phyloP scores from a whole-genome alignment of 1,284 basidiomycete genomes.

The Afroboletus lepidellus region DNA sequence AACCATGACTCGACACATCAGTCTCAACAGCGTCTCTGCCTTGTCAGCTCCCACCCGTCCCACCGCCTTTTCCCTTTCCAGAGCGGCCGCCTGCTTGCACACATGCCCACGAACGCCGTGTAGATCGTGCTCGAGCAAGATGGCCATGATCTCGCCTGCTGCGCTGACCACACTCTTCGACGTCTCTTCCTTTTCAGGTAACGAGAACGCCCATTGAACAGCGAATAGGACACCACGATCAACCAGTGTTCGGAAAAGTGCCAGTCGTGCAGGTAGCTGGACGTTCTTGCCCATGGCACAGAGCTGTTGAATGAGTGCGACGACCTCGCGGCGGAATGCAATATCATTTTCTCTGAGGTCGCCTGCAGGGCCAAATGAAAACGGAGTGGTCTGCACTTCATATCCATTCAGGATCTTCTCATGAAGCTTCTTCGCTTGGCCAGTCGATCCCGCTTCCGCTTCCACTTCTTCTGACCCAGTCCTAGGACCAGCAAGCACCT shows the following conservation, averaged over 20 bases:
- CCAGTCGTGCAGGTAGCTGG: slow-evolving; percentile 82
- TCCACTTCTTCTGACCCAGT: slow-evolving; percentile 31
- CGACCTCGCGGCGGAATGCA: slow-evolving; percentile 65
- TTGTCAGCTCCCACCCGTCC: slow-evolving; percentile 57
- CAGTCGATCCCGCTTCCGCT: slow-evolving; percentile 27
- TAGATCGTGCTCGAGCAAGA: slow-evolving; percentile 90
- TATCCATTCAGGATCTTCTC: slow-evolving; percentile 33
- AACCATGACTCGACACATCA: slow-evolving; percentile 77
- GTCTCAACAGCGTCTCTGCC: slow-evolving; percentile 72
- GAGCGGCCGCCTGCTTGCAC: slow-evolving; percentile 73
- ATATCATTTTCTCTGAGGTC: slow-evolving; percentile 51
- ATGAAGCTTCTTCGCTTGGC: slow-evolving; percentile 29
- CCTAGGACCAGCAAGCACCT: slow-evolving; percentile 45
- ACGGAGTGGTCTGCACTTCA: slow-evolving; percentile 31
- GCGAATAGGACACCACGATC: slow-evolving; percentile 88
- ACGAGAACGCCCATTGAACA: slow-evolving; percentile 85
- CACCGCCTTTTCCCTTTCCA: slow-evolving; percentile 56
- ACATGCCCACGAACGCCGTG: slow-evolving; percentile 84
- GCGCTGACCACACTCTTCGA: slow-evolving; percentile 62
- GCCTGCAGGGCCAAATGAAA: slow-evolving; percentile 52
- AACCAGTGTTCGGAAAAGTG: slow-evolving; percentile 86
- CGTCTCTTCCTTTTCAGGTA: slow-evolving; percentile 46
- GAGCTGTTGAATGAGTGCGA: slow-evolving; percentile 89
- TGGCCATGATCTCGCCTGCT: slow-evolving; percentile 84
- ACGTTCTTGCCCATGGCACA: slow-evolving; percentile 96